Percentiles rank a stretch among this genome's conserved stretches.
Conservation (phyloP, 352 stramenopile species). For the Phytophthora pseudosyringae region DNA sequence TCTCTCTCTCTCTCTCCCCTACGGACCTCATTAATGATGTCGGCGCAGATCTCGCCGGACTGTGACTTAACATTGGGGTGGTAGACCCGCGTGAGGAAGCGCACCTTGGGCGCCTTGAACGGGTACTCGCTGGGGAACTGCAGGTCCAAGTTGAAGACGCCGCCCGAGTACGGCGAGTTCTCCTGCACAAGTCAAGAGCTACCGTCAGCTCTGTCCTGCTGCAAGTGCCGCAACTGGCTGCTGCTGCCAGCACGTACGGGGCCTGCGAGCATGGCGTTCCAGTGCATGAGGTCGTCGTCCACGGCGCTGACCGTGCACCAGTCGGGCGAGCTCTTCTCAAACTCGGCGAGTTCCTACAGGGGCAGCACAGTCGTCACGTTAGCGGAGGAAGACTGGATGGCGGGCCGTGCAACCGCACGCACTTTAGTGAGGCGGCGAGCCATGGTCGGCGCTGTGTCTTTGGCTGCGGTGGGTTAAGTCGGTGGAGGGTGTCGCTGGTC, state of each 20-base stretch:
- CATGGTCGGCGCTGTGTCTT: conserved; percentile 42
- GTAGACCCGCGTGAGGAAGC: conserved; percentile 96
- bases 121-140: conserved; percentile 97
- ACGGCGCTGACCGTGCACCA: conserved; percentile 90
- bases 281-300: conserved; percentile 91
- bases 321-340: conserved; percentile 90
- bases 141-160: conserved; percentile 95
- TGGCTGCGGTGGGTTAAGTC: not conserved
- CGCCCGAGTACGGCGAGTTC: conserved; percentile 86
- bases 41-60: conserved; percentile 96
- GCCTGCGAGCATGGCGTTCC: conserved; percentile 90
- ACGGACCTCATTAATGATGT: conserved; percentile 91
- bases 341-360: conserved; percentile 84
- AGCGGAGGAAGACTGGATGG: not conserved
- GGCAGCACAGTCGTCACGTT: conserved; percentile 2
- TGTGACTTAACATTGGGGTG: conserved; percentile 97
- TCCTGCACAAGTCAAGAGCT: conserved; percentile 49
- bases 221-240: not conserved
- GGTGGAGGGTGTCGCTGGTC: conserved; percentile 10
- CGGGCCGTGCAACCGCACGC: not conserved
- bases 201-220: not conserved
- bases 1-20: not conserved
- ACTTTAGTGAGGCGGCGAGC: conserved; percentile 87
- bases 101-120: conserved; percentile 93
- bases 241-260: conserved; percentile 58